Conservation (phyloP, 1,284 basidiomycete species). For the Apiotrichum akiyoshidainum region DNA sequence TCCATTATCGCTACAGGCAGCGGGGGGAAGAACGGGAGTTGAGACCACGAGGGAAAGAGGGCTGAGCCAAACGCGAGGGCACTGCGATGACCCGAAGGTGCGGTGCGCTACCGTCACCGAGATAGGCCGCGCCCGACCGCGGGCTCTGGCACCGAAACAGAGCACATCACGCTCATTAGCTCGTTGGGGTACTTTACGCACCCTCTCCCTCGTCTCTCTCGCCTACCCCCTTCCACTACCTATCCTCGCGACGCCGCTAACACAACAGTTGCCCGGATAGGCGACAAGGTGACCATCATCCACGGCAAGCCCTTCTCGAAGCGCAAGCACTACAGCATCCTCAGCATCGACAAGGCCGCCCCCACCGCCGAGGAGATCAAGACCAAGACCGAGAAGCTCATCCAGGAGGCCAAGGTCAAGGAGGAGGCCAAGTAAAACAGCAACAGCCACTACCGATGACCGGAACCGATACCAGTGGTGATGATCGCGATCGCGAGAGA, state of each 20-base stretch:
- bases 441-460: too few species aligned
- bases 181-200: too few species aligned
- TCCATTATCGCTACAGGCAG: background rate
- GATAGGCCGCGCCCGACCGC: too few species aligned
- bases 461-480: too few species aligned
- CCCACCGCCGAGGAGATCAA: background rate
- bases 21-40: too few species aligned
- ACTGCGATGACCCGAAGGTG: too few species aligned
- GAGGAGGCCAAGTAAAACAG: background rate
- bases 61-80: too few species aligned
- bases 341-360: constrained; percentile 18
- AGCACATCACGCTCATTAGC: too few species aligned
- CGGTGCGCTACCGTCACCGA: too few species aligned
- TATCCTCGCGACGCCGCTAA: background rate
- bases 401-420: background rate
- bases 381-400: background rate
- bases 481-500: background rate
- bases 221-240: too few species aligned
- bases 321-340: constrained; percentile 34
- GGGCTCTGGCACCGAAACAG: too few species aligned
- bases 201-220: background rate
- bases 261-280: constrained; percentile 30
- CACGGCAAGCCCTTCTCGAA: constrained; percentile 36
- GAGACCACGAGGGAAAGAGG: too few species aligned
- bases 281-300: constrained; percentile 40